Evolutionary conservation across 2,329 filamentous ascomycete species (phyloP).

Genomic region (Coniella vitis): DNA sequence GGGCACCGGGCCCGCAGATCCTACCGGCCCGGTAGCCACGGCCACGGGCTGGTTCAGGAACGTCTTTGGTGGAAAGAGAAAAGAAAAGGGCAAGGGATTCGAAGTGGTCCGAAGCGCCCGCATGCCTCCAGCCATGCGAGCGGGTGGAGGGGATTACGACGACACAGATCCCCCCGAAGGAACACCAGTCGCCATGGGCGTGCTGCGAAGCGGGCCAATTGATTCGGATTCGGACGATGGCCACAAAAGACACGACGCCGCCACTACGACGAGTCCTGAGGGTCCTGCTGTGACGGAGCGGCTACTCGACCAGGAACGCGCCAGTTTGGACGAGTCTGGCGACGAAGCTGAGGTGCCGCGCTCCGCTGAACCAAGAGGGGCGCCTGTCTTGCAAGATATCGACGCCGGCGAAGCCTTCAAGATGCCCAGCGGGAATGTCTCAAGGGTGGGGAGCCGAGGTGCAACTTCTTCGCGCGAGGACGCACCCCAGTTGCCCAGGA

Average conservation of each 20-base stretch:
- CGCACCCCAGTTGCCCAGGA: slow-evolving; percentile 59
- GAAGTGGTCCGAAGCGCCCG: slow-evolving; percentile 89
- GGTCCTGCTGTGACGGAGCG: slow-evolving; percentile 27
- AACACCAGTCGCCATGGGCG: slow-evolving; percentile 57
- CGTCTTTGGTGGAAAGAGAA: slow-evolving; percentile 75
- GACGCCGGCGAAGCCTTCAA: slow-evolving; percentile 54
- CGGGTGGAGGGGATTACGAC: slow-evolving; percentile 47
- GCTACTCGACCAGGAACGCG: slow-evolving; percentile 40
- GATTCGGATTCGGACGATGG: slow-evolving; percentile 54
- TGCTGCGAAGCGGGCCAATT: slow-evolving; percentile 53
- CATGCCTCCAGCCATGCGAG: slow-evolving; percentile 70
- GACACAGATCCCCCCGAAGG: slow-evolving; percentile 62
- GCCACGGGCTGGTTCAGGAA: slow-evolving; percentile 84
- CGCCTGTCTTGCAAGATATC: slow-evolving; percentile 54
- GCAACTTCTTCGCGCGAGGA: slow-evolving; percentile 26
- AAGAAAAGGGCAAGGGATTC: slow-evolving; percentile 93
- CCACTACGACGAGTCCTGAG: slow-evolving; percentile 23
- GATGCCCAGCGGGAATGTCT: slow-evolving; percentile 56
- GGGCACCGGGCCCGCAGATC: slow-evolving; percentile 90
- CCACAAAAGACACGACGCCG: slow-evolving; percentile 26
- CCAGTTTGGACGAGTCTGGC: slow-evolving; percentile 38
- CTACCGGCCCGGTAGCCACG: slow-evolving; percentile 82
- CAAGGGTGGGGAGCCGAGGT: slow-evolving; percentile 41
- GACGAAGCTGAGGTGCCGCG: slow-evolving; percentile 37
- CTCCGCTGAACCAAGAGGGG: slow-evolving; percentile 19